A percentile compares a stretch with the other conserved stretches of the same genome.
phyloP scores from a whole-genome alignment of 208 protist species.

The Wallacemonas collosoma region DNA sequence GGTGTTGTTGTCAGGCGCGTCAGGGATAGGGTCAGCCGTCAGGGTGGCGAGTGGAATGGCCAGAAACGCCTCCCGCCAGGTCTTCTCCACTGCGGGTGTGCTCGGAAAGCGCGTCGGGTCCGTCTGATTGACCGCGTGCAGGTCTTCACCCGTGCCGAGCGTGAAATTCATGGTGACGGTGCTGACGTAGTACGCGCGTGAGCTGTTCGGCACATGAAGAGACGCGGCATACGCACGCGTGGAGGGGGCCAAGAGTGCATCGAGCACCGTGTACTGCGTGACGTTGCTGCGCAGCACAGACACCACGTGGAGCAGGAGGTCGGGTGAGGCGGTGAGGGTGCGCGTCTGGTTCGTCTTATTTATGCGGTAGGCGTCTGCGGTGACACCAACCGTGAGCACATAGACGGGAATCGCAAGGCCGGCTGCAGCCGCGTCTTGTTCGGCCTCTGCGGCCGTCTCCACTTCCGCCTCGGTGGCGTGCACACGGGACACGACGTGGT shows the following conservation, averaged over 20 bases:
- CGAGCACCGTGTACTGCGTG: slow-evolving; percentile 36
- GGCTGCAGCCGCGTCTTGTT: not conserved
- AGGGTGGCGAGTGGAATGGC: slow-evolving; percentile 46
- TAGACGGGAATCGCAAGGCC: slow-evolving; percentile 34
- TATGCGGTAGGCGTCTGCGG: slow-evolving; percentile 27
- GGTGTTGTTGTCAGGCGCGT: slow-evolving; percentile 40
- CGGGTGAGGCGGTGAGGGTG: slow-evolving; percentile 32
- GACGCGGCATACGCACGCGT: not conserved
- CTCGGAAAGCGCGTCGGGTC: slow-evolving; percentile 17
- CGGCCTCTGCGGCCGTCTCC: not conserved
- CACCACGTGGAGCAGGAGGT: slow-evolving; percentile 50
- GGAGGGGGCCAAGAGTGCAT: slow-evolving; percentile 22
- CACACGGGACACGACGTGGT: not conserved
- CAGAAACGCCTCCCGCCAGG: slow-evolving; percentile 47
- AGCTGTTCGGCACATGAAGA: slow-evolving; percentile 6
- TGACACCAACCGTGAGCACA: slow-evolving; percentile 40
- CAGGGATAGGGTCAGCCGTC: slow-evolving; percentile 26
- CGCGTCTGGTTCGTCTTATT: slow-evolving; percentile 20
- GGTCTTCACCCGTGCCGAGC: slow-evolving; percentile 50
- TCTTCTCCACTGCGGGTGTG: slow-evolving; percentile 29
- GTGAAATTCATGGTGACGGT: slow-evolving; percentile 57
- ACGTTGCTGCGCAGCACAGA: slow-evolving; percentile 30
- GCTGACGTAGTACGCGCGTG: slow-evolving; percentile 24
- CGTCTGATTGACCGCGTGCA: slow-evolving; percentile 29
- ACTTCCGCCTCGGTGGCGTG: not conserved